phyloP scores from a whole-genome alignment of 1,284 basidiomycete genomes.

The Agroathelia rolfsii region DNA sequence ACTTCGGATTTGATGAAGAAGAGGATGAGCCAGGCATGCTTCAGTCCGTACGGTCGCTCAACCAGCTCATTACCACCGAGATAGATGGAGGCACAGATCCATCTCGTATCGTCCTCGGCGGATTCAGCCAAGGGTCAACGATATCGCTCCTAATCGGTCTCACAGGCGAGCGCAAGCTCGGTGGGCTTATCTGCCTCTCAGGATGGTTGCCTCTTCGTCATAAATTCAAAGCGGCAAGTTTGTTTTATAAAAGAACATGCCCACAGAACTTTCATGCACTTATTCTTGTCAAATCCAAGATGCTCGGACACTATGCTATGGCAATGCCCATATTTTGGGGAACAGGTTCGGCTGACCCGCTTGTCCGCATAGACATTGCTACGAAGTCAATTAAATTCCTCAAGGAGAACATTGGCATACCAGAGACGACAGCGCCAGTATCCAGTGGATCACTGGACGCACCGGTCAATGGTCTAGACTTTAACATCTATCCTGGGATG shows the following conservation, averaged over 20 bases:
- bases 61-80: constrained; percentile 35
- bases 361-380: constrained; percentile 28
- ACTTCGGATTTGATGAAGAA: constrained; percentile 21
- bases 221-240: constrained; percentile 30
- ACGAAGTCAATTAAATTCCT: constrained; percentile 26
- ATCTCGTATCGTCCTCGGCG: constrained; percentile 32
- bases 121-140: constrained; percentile 47
- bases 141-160: constrained; percentile 35
- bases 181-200: constrained; percentile 32
- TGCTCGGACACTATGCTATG: constrained; percentile 22
- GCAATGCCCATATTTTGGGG: constrained; percentile 43
- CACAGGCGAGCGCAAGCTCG: constrained; percentile 31
- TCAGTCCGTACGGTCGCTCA: constrained; percentile 26
- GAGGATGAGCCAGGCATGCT: constrained; percentile 43
- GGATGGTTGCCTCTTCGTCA: constrained; percentile 35
- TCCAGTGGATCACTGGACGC: no score
- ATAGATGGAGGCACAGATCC: constrained; percentile 34
- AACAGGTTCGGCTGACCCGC: constrained; percentile 37
- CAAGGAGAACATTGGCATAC: constrained; percentile 18
- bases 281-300: constrained; percentile 16
- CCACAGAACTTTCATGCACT: not conserved
- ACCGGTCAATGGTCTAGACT: constrained; percentile 19
- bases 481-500: constrained; percentile 22
- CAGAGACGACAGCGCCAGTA: no score
- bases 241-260: no score